Evolutionary conservation across 768 basidiomycete genomes (phyloP).

Genomic region (Boletus bicolor): DNA sequence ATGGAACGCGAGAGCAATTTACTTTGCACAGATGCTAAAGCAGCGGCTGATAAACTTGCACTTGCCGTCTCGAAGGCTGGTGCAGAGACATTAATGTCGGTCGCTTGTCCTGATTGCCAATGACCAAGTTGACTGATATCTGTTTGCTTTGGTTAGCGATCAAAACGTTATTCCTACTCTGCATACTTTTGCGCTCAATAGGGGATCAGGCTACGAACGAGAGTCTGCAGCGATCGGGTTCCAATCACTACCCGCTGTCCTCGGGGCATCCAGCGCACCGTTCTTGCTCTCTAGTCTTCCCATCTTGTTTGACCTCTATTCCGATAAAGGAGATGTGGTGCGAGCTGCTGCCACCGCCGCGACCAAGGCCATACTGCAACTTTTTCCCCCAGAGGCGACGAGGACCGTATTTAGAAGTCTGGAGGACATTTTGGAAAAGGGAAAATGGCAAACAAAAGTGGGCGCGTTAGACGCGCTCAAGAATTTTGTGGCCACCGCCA

Average conservation of each 20-base stretch:
- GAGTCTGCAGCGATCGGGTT: slow-evolving; percentile 83
- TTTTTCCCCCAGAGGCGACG: slow-evolving; percentile 80
- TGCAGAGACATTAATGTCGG: slow-evolving; percentile 58
- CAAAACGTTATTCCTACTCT: slow-evolving; percentile 59
- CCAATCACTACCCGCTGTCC: slow-evolving; percentile 64
- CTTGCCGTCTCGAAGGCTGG: slow-evolving; percentile 65
- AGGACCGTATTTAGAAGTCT: slow-evolving; percentile 64
- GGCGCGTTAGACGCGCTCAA: slow-evolving; percentile 86
- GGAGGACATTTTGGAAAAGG: slow-evolving; percentile 71
- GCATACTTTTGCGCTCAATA: slow-evolving; percentile 70
- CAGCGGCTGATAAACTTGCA: slow-evolving; percentile 76
- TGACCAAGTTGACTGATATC: slow-evolving; percentile 14
- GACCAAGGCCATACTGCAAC: slow-evolving; percentile 79
- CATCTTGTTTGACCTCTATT: slow-evolving; percentile 75
- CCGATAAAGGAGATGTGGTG: slow-evolving; percentile 94
- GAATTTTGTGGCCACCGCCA: slow-evolving; percentile 62
- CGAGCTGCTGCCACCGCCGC: slow-evolving; percentile 76
- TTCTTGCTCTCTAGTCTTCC: slow-evolving; percentile 76
- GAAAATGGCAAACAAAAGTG: slow-evolving; percentile 96
- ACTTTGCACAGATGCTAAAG: slow-evolving; percentile 67
- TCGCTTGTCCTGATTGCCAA: slow-evolving; percentile 10
- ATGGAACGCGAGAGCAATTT: background rate
- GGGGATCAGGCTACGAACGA: slow-evolving; percentile 85
- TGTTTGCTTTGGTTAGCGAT: slow-evolving; percentile 44
- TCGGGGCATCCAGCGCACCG: slow-evolving; percentile 71